phyloP scores from a whole-genome alignment of 805 yeast genomes.

The Candida vaughaniae region DNA sequence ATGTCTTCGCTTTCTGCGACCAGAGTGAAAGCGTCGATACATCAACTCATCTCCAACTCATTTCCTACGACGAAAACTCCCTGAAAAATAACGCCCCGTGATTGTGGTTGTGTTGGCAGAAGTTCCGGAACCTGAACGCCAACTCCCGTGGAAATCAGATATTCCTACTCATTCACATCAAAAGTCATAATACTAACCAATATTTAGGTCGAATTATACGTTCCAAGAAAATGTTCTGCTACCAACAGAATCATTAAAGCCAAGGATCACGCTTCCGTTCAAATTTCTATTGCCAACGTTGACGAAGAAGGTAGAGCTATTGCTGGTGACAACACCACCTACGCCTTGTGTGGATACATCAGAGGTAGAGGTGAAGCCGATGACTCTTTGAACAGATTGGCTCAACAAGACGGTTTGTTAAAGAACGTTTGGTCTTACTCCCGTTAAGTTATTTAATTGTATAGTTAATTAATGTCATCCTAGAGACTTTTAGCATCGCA shows the following conservation, averaged over 20 bases:
- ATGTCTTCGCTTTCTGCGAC: too few relatives aligned
- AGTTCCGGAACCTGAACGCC: too few relatives aligned
- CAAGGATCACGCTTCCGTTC: conserved; percentile 99
- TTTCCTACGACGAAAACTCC: too few relatives aligned
- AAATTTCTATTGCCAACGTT: conserved; percentile 97
- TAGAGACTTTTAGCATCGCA: too few relatives aligned
- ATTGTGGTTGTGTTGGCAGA: too few relatives aligned
- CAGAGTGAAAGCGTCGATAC: too few relatives aligned
- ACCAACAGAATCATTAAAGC: conserved; percentile 99
- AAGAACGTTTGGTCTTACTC: conserved; percentile 95
- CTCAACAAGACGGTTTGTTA: conserved; percentile 97
- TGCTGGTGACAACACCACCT: conserved; percentile 87
- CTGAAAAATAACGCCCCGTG: too few relatives aligned
- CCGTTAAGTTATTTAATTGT: conserved; percentile 56
- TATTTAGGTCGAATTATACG: conserved; percentile 95
- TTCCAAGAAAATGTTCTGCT: conserved; percentile 99
- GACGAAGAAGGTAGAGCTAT: conserved; percentile 95
- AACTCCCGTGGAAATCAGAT: too few relatives aligned
- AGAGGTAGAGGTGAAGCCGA: conserved; percentile 99
- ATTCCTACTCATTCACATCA: too few relatives aligned
- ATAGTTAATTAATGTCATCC: conserved; percentile 26
- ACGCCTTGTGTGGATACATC: conserved; percentile 96
- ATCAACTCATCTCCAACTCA: too few relatives aligned
- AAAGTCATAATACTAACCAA: conserved; percentile 40
- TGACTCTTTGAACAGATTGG: conserved; percentile 98